Percentiles rank a stretch among this genome's conserved stretches.
Conservation (phyloP, 331 rosid species). For the Acacia pycnantha region DNA sequence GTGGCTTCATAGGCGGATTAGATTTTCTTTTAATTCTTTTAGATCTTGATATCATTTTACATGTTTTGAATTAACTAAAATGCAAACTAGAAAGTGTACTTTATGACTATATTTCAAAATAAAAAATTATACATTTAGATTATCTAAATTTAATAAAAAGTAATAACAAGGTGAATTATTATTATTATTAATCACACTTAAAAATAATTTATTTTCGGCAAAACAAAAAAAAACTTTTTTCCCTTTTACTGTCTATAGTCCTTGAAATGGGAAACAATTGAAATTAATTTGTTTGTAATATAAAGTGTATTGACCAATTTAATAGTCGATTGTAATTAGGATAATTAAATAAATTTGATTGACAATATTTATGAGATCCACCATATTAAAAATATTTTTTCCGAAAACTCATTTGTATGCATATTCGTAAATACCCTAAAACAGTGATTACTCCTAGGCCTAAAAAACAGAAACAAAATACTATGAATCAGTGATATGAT, state of each 20-base stretch:
- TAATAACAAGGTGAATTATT: too few relatives aligned
- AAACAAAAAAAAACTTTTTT: too few relatives aligned
- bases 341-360: background rate
- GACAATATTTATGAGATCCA: background rate
- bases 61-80: background rate
- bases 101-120: too few relatives aligned
- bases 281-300: background rate
- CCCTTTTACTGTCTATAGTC: background rate
- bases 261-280: background rate
- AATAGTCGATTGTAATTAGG: background rate
- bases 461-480: too few relatives aligned
- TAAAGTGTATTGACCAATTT: too few relatives aligned
- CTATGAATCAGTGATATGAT: too few relatives aligned
- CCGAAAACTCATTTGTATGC: background rate
- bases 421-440: background rate
- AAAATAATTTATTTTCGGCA: too few relatives aligned
- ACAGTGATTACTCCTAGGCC: background rate
- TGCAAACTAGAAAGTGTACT: background rate
- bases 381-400: background rate
- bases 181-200: too few relatives aligned
- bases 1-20: background rate
- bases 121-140: too few relatives aligned
- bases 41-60: background rate
- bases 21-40: too few relatives aligned
- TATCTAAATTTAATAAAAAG: too few relatives aligned